Evolutionary conservation across 805 yeast species (phyloP).

Genomic region (Sungouiozyma intestinalis): DNA sequence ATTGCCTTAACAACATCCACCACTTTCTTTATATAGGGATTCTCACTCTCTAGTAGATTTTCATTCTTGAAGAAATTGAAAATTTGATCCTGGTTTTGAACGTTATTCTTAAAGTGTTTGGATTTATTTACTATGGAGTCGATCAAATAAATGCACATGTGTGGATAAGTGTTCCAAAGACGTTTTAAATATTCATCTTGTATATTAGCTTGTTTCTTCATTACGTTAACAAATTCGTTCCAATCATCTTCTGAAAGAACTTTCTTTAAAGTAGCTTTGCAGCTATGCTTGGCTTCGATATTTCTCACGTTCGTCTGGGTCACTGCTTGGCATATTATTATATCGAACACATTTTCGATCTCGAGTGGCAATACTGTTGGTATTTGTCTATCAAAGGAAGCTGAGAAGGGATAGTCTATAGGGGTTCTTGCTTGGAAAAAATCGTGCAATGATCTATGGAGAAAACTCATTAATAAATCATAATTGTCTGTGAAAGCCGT

Average conservation of each 20-base stretch:
- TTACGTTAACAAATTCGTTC: constrained; percentile 5
- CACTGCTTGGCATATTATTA: constrained; percentile 18
- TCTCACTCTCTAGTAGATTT: constrained; percentile 10
- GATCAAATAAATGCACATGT: constrained; percentile 17
- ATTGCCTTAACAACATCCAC: constrained; percentile 29
- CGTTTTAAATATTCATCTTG: constrained; percentile 13
- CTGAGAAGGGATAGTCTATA: neutral
- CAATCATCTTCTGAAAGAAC: constrained; percentile 11
- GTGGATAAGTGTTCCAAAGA: constrained; percentile 23
- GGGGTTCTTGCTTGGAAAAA: neutral
- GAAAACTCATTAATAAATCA: neutral
- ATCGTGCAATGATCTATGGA: neutral
- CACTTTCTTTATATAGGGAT: constrained; percentile 16
- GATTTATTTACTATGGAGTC: constrained; percentile 9
- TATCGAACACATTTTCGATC: constrained; percentile 12
- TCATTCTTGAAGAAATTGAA: constrained; percentile 17
- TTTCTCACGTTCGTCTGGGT: constrained; percentile 4
- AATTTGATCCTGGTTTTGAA: constrained; percentile 8
- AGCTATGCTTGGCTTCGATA: constrained; percentile 9
- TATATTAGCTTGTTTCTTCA: constrained; percentile 8
- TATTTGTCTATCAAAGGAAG: constrained; percentile 5
- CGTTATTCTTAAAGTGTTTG: constrained; percentile 4
- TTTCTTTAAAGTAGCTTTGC: constrained; percentile 14
- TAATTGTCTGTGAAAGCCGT: neutral
- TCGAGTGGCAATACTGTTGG: constrained; percentile 15